Base-by-base conservation (phyloP, 768 basidiomycete species). In the Lentinula raphanica region DNA sequence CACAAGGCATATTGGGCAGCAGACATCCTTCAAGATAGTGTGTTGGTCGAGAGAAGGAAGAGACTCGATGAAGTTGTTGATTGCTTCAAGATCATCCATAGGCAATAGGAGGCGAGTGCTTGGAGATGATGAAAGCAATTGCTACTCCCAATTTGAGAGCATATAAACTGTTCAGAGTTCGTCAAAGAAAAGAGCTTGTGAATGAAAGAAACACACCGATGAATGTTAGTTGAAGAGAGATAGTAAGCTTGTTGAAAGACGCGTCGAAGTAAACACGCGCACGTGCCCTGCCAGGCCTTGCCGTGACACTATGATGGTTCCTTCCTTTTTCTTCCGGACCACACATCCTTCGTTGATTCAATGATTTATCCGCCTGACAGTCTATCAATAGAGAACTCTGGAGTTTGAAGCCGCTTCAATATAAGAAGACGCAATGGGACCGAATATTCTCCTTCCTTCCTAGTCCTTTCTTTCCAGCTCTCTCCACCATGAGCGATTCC, bases 1-100 rank as follows among this genome's bases (percentile, higher is more conserved):
- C 19, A 76, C 69, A 44, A 86, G 75, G 67, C 87, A 90, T 61
- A 90, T 87, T 1, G 86, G 82, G 64, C 88, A 90, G 23, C 74
- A 71, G 55, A 87, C 86, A 25, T 82, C 76, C 25, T 72, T 63
- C 49, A 76, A 73, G 25, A 83, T 67, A 3, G 72, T 67, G 28
- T 74, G 67, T 54, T 71, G 64, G 3, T 65, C 57, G 19, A 85
- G 69, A 2, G 69, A 62, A 2, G 84, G 82, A 15, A 86, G 72
- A 27, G 68, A 61, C n/a, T 71, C 66, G 35, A 84, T 71, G 36
- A 76, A 69, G 12, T 65, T 65, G 19, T 69, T 64, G 46, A 82
- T 77, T 35, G 62, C 64, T 40, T 66, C 62, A 35, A 65, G 63
- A 38, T 62, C 49, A 35, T 60, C 56, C 59, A 60, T 60, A 21